phyloP scores from a whole-genome alignment of 352 stramenopile species.

The Phytophthora pluvialis region DNA sequence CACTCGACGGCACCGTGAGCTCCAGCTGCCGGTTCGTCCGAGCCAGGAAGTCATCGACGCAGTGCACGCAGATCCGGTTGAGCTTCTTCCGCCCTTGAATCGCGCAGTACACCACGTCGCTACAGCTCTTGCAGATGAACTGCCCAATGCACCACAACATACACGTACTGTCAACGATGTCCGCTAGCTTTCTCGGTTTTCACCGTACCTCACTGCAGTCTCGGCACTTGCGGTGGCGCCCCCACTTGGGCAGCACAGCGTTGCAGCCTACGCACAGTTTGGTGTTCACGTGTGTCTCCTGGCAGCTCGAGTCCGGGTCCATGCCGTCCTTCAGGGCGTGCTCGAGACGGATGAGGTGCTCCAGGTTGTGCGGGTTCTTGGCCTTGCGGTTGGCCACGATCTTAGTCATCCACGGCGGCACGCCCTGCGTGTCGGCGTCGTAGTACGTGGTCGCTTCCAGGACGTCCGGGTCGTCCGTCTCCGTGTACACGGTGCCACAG shows the following conservation, averaged over 20 bases:
- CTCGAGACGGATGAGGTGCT: slow-evolving; percentile 66
- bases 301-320: slow-evolving; percentile 49
- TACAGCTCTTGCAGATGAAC: slow-evolving; percentile 66
- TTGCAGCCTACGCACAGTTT: slow-evolving; percentile 59
- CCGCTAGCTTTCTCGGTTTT: not conserved
- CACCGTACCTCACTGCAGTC: slow-evolving; percentile 62
- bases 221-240: slow-evolving; percentile 50
- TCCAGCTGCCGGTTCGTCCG: slow-evolving; percentile 37
- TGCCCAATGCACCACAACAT: slow-evolving; percentile 10
- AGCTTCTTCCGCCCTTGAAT: slow-evolving; percentile 69
- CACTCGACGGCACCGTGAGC: slow-evolving; percentile 32
- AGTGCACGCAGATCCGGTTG: slow-evolving; percentile 75
- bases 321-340: slow-evolving; percentile 60
- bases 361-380: slow-evolving; percentile 65
- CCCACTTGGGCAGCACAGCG: slow-evolving; percentile 55
- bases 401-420: slow-evolving; percentile 72
- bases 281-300: slow-evolving; percentile 37
- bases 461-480: slow-evolving; percentile 53
- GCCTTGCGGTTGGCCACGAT: slow-evolving; percentile 60
- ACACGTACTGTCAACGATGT: not conserved
- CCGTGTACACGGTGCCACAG: slow-evolving; percentile 67
- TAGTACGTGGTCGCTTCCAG: slow-evolving; percentile 68
- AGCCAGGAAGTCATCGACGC: slow-evolving; percentile 46
- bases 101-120: slow-evolving; percentile 66
- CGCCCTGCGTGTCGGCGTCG: slow-evolving; percentile 64